These are phyloP conservation scores for Triglochin maritima DNA, from an alignment of 106 monocot genomes.

Conservation along the genomic window DNA sequence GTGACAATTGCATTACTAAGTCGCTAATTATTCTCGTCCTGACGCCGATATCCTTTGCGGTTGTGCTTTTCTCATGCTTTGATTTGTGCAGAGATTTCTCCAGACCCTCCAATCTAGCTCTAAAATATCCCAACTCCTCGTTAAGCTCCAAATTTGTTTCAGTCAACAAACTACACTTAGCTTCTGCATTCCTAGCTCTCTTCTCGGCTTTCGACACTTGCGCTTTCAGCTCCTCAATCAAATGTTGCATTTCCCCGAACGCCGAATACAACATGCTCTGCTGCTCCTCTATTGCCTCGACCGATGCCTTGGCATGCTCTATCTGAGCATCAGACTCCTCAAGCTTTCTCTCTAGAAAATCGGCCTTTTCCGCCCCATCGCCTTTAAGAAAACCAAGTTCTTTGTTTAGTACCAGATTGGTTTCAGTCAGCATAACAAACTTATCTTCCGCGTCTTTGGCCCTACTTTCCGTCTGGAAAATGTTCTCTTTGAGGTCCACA, in stretches of 20 bases:
- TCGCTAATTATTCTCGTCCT: conserved; percentile 57
- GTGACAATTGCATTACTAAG: conserved; percentile 49
- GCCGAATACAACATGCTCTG: conserved; percentile 43
- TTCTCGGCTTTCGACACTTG: conserved; percentile 70
- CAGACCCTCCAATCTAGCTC: conserved; percentile 37
- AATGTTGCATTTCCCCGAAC: conserved; percentile 67
- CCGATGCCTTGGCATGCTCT: conserved; percentile 65
- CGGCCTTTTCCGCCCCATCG: conserved; percentile 27
- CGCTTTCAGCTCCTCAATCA: conserved; percentile 64
- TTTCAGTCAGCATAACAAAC: conserved; percentile 25
- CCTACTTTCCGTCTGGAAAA: conserved; percentile 38
- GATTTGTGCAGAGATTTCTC: conserved; percentile 49
- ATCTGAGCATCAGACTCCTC: conserved; percentile 64
- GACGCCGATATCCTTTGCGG: conserved; percentile 51
- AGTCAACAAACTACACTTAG: conserved; percentile 47
- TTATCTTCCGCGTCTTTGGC: conserved; percentile 40
- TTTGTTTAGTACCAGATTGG: conserved; percentile 40
- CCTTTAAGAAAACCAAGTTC: conserved; percentile 38
- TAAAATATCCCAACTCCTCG: conserved; percentile 57
- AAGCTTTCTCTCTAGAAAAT: conserved; percentile 46
- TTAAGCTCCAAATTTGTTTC: conserved; percentile 79
- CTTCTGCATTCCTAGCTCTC: conserved; percentile 58
- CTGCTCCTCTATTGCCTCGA: conserved; percentile 69
- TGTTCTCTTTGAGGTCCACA: conserved; percentile 26
- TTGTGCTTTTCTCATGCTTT: conserved; percentile 36